phyloP scores from a whole-genome alignment of 768 basidiomycete genomes.

The Pisolithus microcarpus region DNA sequence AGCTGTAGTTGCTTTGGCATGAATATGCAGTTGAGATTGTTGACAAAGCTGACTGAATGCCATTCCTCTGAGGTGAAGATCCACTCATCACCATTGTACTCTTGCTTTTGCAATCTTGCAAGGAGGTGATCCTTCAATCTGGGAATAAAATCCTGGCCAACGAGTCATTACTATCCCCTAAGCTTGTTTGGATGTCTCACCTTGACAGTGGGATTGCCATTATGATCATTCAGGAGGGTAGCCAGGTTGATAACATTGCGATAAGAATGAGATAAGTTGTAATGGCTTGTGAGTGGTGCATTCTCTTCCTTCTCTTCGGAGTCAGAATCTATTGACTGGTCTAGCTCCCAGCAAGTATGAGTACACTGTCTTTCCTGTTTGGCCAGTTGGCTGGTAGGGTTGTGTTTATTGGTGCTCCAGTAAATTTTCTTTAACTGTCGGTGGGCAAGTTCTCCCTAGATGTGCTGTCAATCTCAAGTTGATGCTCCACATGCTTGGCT shows the following conservation, averaged over 20 bases:
- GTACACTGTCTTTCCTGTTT: conserved; percentile 9
- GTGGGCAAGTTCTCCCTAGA: conserved; percentile 28
- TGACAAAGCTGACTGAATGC: background rate
- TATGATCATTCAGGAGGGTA: background rate
- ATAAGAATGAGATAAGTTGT: no score
- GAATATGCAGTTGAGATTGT: conserved; percentile 6
- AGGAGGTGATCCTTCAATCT: conserved; percentile 18
- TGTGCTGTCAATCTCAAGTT: background rate
- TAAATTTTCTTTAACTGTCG: conserved; percentile 20
- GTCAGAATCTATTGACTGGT: background rate
- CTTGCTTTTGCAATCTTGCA: background rate
- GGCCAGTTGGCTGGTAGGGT: background rate
- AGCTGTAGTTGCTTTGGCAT: conserved; percentile 3
- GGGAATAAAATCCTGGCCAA: conserved; percentile 15
- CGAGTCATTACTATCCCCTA: conserved; percentile 3
- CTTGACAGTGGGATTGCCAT: conserved; percentile 16
- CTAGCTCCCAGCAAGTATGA: background rate
- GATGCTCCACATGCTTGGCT: background rate
- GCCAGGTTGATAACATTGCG: no score
- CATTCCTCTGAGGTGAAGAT: background rate
- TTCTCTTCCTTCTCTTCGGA: background rate
- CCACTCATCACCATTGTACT: background rate
- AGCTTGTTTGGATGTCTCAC: background rate
- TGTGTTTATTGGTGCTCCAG: conserved; percentile 4
- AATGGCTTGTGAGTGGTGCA: background rate